Base-by-base conservation (phyloP, 495 filamentous ascomycete genomes). In the Tuber umbilicatum region DNA sequence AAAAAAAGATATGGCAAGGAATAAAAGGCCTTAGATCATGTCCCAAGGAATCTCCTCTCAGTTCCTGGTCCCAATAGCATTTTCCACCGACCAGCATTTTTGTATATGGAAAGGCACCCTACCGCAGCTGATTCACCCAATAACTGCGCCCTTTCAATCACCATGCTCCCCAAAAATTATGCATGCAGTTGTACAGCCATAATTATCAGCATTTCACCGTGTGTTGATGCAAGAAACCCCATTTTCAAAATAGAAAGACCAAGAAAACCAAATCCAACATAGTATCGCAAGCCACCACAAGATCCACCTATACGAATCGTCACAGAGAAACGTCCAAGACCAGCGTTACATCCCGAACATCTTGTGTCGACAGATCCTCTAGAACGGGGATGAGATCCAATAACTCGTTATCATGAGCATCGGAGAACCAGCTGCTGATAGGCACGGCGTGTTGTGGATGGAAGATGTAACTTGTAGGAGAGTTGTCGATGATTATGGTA, bases 341-440 rank as follows among this genome's bases (percentile, higher is more conserved):
- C 80, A 98, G 86, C 86, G 94, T 98, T 84, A 99, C 96, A 85
- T 99, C 95, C 85, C 90, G 88, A 73, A 98, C 96, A 81, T 93
- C 91, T 47, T 88, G 79, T 76, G 91, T 89, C 73, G 95, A 94
- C 78, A 99, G 89, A 85, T 99, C 95, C 87, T 98, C 96, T 79
- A 99, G 93, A 78, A 99, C 95, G 35, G 95, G 95, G 82, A 99
- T 99, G 76, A 99, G 87, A 83, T 99, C 95, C 80, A 99, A 87
- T 74, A 99, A 89, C 87, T 99, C 95, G 84, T 99, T 99, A 86
- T 99, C 95, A 85, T 99, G 95, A 73, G 96, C 95, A 85, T 99
- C 95, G 81, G 94, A 97, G 86, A 99, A 99, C 95, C 95, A 99
- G 88, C 94, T 97, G 88, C 94, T 97, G 85, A 99, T 99, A 37